phyloP scores from a whole-genome alignment of 1,284 basidiomycete species.

The Trametes pubescens region DNA sequence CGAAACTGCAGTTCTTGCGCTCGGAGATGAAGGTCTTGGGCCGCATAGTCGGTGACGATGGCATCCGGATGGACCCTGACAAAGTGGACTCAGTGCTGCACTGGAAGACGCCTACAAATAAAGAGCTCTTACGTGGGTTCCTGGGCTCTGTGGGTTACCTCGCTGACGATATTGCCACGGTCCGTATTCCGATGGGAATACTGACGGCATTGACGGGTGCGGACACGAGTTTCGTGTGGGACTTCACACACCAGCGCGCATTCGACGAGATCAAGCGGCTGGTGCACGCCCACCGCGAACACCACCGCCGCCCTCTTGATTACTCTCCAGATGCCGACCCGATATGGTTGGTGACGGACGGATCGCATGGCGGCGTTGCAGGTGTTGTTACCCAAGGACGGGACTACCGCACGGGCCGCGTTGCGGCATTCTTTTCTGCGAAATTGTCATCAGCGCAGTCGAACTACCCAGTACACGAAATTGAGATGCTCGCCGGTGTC shows the following conservation, averaged over 20 bases:
- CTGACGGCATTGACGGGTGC: not conserved
- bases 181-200: conserved; percentile 5
- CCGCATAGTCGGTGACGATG: conserved; percentile 1
- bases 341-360: conserved; percentile 9
- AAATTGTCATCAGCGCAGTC: too few relatives aligned
- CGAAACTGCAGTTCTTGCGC: not conserved
- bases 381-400: not conserved
- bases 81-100: not conserved
- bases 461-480: too few relatives aligned
- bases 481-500: too few relatives aligned
- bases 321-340: not conserved
- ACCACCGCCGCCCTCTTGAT: not conserved
- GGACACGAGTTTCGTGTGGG: not conserved
- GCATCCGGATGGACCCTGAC: conserved; percentile 15
- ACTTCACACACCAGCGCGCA: conserved; percentile 2
- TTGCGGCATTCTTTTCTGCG: conserved; percentile 2
- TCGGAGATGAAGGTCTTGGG: conserved; percentile 3
- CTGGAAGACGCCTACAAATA: conserved; percentile 2
- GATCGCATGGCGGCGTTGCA: conserved; percentile 4
- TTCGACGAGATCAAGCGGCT: conserved; percentile 8
- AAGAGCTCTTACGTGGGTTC: conserved; percentile 6
- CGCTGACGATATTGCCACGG: conserved; percentile 3
- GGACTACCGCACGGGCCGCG: not conserved
- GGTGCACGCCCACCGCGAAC: not conserved
- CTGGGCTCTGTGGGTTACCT: conserved; percentile 3